These are phyloP conservation scores for Phycomyces blakesleeanus DNA, from an alignment of 192 early-diverging fungal species.

Conservation along the genomic window DNA sequence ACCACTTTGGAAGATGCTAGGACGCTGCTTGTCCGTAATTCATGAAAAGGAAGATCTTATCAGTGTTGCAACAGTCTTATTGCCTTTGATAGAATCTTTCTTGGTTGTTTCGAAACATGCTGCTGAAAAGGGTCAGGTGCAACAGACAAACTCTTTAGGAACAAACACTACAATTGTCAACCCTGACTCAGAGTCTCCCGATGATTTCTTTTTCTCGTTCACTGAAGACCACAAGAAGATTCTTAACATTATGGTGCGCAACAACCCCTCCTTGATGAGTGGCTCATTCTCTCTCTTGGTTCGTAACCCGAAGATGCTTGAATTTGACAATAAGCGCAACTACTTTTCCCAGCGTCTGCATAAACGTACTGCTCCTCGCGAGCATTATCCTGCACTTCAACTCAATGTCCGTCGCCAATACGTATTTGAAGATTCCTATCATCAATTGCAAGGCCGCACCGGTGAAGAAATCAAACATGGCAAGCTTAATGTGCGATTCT, in stretches of 20 bases:
- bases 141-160: not conserved
- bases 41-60: constrained; percentile 76
- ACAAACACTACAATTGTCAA: not conserved
- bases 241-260: constrained; percentile 95
- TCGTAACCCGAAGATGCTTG: constrained; percentile 95
- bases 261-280: constrained; percentile 92
- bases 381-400: constrained; percentile 69
- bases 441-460: constrained; percentile 82
- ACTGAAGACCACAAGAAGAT: constrained; percentile 95
- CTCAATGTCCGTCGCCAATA: constrained; percentile 89
- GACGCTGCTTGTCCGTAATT: constrained; percentile 68
- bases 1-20: constrained; percentile 75
- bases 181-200: constrained; percentile 8
- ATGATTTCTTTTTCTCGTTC: constrained; percentile 80
- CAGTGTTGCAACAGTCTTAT: constrained; percentile 85
- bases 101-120: constrained; percentile 97
- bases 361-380: constrained; percentile 62
- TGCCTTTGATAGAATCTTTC: constrained; percentile 94
- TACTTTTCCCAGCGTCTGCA: constrained; percentile 96
- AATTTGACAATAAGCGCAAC: constrained; percentile 99
- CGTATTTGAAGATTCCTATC: constrained; percentile 97
- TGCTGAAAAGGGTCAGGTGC: constrained; percentile 31
- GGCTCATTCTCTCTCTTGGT: constrained; percentile 95
- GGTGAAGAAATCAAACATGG: constrained; percentile 94
- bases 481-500: constrained; percentile 89